A percentile compares a stretch with the other conserved stretches of the same genome.
Evolutionary conservation across 345 rosid species (phyloP).

Genomic region (Kandelia obovata): DNA sequence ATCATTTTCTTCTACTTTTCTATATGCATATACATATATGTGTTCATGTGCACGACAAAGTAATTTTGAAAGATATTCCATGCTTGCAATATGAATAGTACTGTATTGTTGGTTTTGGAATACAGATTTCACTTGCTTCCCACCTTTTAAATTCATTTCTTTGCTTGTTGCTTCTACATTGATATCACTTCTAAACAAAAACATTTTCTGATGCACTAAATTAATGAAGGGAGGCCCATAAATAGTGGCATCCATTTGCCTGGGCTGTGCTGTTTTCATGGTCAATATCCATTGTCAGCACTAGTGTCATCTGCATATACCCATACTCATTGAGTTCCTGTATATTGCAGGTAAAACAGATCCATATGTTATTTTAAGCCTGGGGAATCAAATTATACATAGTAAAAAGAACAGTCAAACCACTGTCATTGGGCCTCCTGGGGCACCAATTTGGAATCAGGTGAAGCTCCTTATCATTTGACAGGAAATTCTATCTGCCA

Average conservation of each 20-base stretch:
- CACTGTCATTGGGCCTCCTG: slow-evolving; percentile 90
- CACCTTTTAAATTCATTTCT: no score
- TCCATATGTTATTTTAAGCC: slow-evolving; percentile 80
- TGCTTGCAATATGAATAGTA: background rate
- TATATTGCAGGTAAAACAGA: slow-evolving; percentile 78
- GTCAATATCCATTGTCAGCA: no score
- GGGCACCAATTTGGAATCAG: slow-evolving; percentile 99
- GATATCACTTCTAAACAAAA: no score
- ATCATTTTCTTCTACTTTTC: background rate
- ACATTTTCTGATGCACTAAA: no score
- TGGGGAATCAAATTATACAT: slow-evolving; percentile 82
- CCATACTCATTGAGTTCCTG: slow-evolving; percentile 6
- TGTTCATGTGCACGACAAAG: background rate
- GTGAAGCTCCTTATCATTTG: slow-evolving; percentile 36
- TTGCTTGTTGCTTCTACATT: no score
- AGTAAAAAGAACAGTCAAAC: slow-evolving; percentile 99
- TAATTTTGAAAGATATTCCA: background rate
- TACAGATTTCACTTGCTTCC: background rate
- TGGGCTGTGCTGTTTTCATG: no score
- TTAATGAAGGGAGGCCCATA: no score
- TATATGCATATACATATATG: background rate
- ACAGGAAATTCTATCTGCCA: background rate
- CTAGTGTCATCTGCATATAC: slow-evolving; percentile 3
- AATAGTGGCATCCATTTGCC: no score
- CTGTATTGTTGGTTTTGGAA: background rate